Conservation (phyloP, 805 yeast genomes). For the Lachancea lanzarotensis region DNA sequence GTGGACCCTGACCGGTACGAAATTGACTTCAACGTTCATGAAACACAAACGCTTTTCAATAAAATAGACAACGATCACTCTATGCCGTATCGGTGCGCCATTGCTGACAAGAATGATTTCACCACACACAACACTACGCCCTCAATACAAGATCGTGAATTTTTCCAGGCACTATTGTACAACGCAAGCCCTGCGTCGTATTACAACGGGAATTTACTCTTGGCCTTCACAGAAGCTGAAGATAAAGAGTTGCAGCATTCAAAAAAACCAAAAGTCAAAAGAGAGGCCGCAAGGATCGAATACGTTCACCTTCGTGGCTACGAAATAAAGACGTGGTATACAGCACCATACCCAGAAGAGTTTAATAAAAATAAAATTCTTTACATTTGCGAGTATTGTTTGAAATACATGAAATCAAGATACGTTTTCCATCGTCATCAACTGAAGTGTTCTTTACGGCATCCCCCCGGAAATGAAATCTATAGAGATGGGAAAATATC, state of each 20-base stretch:
- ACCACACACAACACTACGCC: constrained; percentile 60
- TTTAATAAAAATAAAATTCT: constrained; percentile 56
- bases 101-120: constrained; percentile 48
- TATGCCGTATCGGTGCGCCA: constrained; percentile 62
- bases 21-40: constrained; percentile 37
- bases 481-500: constrained; percentile 63
- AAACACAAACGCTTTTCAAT: constrained; percentile 25
- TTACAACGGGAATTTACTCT: constrained; percentile 33
- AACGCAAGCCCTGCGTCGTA: constrained; percentile 37
- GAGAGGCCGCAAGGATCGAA: constrained; percentile 36
- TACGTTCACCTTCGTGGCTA: constrained; percentile 63
- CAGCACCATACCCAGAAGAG: constrained; percentile 89
- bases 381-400: constrained; percentile 77
- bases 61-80: constrained; percentile 17
- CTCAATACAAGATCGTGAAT: constrained; percentile 40
- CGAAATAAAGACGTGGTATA: constrained; percentile 87
- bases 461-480: constrained; percentile 90
- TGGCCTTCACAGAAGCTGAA: constrained; percentile 22
- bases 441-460: constrained; percentile 60
- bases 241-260: constrained; percentile 16
- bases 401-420: constrained; percentile 70
- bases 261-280: constrained; percentile 12
- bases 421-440: constrained; percentile 63
- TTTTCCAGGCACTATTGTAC: constrained; percentile 39
- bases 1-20: constrained; percentile 1